A percentile compares a stretch with the other conserved stretches of the same genome.
Evolutionary conservation across 352 stramenopile genomes (phyloP).

Genomic region (Phytophthora sansomeana): DNA sequence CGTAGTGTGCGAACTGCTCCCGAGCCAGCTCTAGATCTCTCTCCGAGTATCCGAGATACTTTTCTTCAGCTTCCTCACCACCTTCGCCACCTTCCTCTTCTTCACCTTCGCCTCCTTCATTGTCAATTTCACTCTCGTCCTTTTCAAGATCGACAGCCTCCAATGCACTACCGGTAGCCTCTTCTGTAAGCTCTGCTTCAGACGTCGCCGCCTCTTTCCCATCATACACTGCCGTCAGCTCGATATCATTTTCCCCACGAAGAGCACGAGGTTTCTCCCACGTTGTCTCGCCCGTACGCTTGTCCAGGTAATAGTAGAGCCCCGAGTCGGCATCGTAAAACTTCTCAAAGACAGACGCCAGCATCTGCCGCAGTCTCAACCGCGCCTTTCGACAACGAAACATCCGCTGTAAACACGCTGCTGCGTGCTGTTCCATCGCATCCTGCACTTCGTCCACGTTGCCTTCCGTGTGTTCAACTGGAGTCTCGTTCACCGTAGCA

Average conservation of each 20-base stretch:
- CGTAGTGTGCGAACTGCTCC: conserved; percentile 69
- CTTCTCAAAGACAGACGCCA: conserved; percentile 70
- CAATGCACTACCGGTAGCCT: conserved; percentile 7
- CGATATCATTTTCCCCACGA: conserved; percentile 54
- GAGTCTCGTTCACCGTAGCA: conserved; percentile 14
- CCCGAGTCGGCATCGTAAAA: conserved; percentile 78
- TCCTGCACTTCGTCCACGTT: conserved; percentile 25
- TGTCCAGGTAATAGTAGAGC: conserved; percentile 79
- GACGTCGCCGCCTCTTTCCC: conserved; percentile 20
- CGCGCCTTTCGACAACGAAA: conserved; percentile 63
- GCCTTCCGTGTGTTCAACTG: conserved; percentile 23
- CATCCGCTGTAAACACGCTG: conserved; percentile 65
- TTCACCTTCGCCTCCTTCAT: too few species aligned
- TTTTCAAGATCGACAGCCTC: conserved; percentile 34
- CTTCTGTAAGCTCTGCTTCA: conserved; percentile 8
- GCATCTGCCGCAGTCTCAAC: conserved; percentile 47
- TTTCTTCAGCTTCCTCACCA: conserved; percentile 25
- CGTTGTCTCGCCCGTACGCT: conserved; percentile 68
- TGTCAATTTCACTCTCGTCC: conserved; percentile 25
- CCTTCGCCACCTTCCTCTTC: conserved; percentile 16
- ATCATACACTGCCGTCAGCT: conserved; percentile 47
- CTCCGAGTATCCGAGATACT: conserved; percentile 46
- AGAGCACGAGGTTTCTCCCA: conserved; percentile 79
- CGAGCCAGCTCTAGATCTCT: conserved; percentile 53
- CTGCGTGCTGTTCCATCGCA: conserved; percentile 25